Evolutionary conservation across 2,329 filamentous ascomycete genomes (phyloP), one percentile per base, ranked within the genome.

Genomic region (Ustilaginoidea virens): DNA sequence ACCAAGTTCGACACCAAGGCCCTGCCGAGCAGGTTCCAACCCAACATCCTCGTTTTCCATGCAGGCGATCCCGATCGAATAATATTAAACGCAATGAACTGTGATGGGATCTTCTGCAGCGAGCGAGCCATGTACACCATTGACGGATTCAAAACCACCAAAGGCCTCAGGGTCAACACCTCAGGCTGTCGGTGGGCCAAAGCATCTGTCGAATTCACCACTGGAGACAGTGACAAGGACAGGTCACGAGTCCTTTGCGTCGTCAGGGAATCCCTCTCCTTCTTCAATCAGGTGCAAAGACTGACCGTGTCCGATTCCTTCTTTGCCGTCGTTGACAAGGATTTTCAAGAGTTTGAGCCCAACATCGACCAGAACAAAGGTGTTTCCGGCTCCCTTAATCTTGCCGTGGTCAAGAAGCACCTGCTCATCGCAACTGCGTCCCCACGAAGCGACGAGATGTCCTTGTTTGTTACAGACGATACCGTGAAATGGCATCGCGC

Each of bases 161-260:
- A 79, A 39, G 53, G 63, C 5, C 63, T 94, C 34, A 68, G 78
- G 29, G 61, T 68, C 23, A 68, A 74, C 39, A 80, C 80, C 2
- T 63, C 71, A 27, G 76, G 79, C 36, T 98, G 90, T 51, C 72
- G 77, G 50, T 98, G 87, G 83, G 87, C 90, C 29, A 82, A 82
- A 46, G 71, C 73, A 10, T 74, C 80, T 9, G 64, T 69, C 5
- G 54, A 74, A 23, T 94, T 98, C 49, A 70, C 69, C 19, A 75
- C 74, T 8, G 77, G 77, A 35, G 55, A 75, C 30, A 56, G 66
- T 2, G 64, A 77, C 19, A 58, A 74, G 29, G 74, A 90, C 45
- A 60, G 70, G 29, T 62, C 77, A 39, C 72, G 85, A 30, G 66
- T 87, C 29, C 55, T 96, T 30, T 98, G 90, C 52, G 76, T 94